Base-by-base conservation (phyloP, 2,329 filamentous ascomycete genomes). In the Fusarium guadeloupense region DNA sequence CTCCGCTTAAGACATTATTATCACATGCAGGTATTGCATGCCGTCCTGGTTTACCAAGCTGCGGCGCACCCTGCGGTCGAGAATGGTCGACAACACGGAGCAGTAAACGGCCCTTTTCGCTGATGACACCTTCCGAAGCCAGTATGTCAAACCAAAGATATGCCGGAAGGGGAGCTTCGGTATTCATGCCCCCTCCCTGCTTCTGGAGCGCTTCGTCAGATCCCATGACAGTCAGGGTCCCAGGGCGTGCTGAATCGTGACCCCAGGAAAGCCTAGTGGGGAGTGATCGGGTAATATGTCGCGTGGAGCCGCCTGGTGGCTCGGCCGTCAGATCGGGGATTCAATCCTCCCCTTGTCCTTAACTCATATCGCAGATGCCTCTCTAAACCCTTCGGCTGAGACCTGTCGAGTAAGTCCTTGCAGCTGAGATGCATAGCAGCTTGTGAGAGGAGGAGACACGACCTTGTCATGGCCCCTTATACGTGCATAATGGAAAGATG, bases 51-150 rank as follows among this genome's bases (percentile, higher is more conserved):
- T n/a, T n/a, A n/a, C n/a, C n/a, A n/a, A n/a, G n/a, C n/a, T n/a
- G n/a, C n/a, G n/a, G n/a, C n/a, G n/a, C n/a, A n/a, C n/a, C n/a
- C n/a, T n/a, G n/a, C n/a, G n/a, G n/a, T 31, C 40, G 40, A 43
- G 9, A 26, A 31, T 43, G 40, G 40, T 43, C 26, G 16, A 31
- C 40, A 7, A 43, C 40, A 31, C 23, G 40, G 16, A 43, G 40
- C 40, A 43, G 40, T 16, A 31, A 43, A 43, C 25, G 40, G 40
- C 26, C 40, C 40, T 43, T 43, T 31, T 43, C 40, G 20, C 40
- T 20, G 16, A 33, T 31, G 26, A 33, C 16, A 43, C 26, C 19
- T 17, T 37, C n/a, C 16, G 34, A 37, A 37, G 34, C 5, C 17
- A 37, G 34, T 17, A 37, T 21, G 16, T 37, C 10, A 25, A 20